Base-by-base conservation (phyloP, 306 rosid genomes). In the Rosa rugosa region DNA sequence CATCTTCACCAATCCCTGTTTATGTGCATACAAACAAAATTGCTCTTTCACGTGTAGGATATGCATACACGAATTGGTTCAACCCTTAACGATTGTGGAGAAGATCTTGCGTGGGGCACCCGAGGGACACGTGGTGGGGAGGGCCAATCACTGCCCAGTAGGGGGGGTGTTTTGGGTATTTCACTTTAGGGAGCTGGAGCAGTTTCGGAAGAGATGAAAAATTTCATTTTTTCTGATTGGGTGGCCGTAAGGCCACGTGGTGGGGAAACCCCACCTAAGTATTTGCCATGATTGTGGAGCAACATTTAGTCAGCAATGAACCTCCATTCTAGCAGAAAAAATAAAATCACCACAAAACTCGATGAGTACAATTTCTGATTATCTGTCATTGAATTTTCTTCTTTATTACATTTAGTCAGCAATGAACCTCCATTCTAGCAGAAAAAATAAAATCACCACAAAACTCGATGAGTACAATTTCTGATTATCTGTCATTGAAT, bases 11-110 rank as follows among this genome's bases (percentile, higher is more conserved):
- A 8, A 8, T 17, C 22, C 47, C 17, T 71, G n/a, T 76, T 75
- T 18, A 79, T 65, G 45, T 20, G 36, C 71, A 75, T 53, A 40
- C 51, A 13, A 20, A 80, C 87, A 84, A 84, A 84, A 66, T 63
- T 38, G 3, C 38, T 51, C 79, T 80, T 84, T 80, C 81, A 31
- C n/a, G 71, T 38, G 72, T 45, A 51, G 10, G 10, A 81, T 40
- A 49, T 14, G 18, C 18, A 81, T 40, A 36, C 18, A 78, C 20
- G 12, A 12, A 69, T 0, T 11, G 27, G 66, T 14, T 54, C 42
- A 40, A 27, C 38, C 14, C 69, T 67, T 6, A 11, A 54, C 42
- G 46, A 63, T 75, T 60, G 71, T 51, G 78, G 11, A 50, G 23
- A n/a, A n/a, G n/a, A n/a, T n/a, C n/a, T n/a, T n/a, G n/a, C n/a